These are phyloP conservation scores for Nakazawaea laoshanensis DNA, from an alignment of 805 yeast genomes.

Conservation along the genomic window DNA sequence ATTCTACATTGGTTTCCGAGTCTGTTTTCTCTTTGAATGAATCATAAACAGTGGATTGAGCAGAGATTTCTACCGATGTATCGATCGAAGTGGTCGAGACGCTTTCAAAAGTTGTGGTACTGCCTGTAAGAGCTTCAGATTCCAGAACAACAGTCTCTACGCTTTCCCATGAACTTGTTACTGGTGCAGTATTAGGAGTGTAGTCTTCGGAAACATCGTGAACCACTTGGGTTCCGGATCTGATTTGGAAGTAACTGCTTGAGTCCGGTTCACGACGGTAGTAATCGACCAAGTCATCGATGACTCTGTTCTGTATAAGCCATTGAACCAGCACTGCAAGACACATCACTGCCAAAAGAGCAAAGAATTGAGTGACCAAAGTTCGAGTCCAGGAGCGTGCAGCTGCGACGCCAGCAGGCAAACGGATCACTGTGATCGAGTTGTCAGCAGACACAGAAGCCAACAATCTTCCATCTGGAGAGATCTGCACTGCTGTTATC, in stretches of 20 bases:
- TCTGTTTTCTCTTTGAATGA: too few species aligned
- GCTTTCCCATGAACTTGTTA: too few species aligned
- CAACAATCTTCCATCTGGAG: constrained; percentile 56
- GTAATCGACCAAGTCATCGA: constrained; percentile 16
- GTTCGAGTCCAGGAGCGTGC: constrained; percentile 26
- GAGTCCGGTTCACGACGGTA: constrained; percentile 21
- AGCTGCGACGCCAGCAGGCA: constrained; percentile 43
- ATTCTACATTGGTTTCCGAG: too few species aligned
- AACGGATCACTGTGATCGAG: constrained; percentile 50
- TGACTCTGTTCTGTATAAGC: constrained; percentile 20
- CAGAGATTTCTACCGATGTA: too few species aligned
- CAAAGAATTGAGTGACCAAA: constrained; percentile 18
- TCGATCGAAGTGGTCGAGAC: too few species aligned
- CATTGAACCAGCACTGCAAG: constrained; percentile 19
- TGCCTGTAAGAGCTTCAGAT: too few species aligned
- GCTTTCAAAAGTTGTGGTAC: too few species aligned
- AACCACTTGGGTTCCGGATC: too few species aligned
- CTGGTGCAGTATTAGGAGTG: too few species aligned
- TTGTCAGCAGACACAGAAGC: constrained; percentile 77
- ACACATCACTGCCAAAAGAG: constrained; percentile 16
- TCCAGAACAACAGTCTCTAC: background rate
- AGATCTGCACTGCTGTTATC: constrained; percentile 63
- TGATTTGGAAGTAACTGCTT: constrained; percentile 24
- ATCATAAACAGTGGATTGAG: too few species aligned
- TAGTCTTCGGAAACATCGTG: constrained; percentile 6